Base-by-base conservation (phyloP, 2,329 filamentous ascomycete genomes). In the Colletotrichum tropicicola region DNA sequence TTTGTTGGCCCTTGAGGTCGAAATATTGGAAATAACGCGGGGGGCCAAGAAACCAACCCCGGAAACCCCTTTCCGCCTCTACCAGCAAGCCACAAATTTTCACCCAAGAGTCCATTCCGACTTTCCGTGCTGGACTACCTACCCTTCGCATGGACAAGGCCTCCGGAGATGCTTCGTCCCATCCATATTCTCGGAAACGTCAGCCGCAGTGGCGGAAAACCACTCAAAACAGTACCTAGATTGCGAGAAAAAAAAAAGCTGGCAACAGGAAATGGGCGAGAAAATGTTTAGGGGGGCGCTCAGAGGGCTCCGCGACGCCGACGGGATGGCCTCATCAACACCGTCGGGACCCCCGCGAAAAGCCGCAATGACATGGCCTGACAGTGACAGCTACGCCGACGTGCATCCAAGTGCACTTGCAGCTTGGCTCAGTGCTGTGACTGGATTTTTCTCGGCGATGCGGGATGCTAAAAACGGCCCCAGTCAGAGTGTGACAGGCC, bases 161-260 rank as follows among this genome's bases (percentile, higher is more conserved):
- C 25, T 17, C 59, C 52, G 57, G 48, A 60, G 57, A 60, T 44
- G 43, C 19, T 35, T 57, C 44, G 5, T 48, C 43, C 17, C 19
- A 44, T n/a, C 6, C 37, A 21, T 6, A n/a, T 5, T 7, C n/a
- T 28, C n/a, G 23, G 28, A 17, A 12, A 21, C 32, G 32, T 35
- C 23, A 13, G 8, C 15, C 13, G 15, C 10, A 25, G 21, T 6
- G 19, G 5, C 19, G 43, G 12, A 15, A 19, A 19, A 17, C 2
- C 17, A 9, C 19, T 15, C 30, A 49, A 35, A 43, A 55, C 8
- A 17, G 4, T 10, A 5, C 21, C 12, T 12, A 27, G 7, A 12
- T n/a, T 15, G 17, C 10, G 17, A 15, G 10, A 4, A 27, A 12
- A 17, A 47, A 27, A 25, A 19, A 27, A 45, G 19, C 6, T 15